Evolutionary conservation across 352 stramenopile genomes (phyloP).

Genomic region (Phytophthora citricola): DNA sequence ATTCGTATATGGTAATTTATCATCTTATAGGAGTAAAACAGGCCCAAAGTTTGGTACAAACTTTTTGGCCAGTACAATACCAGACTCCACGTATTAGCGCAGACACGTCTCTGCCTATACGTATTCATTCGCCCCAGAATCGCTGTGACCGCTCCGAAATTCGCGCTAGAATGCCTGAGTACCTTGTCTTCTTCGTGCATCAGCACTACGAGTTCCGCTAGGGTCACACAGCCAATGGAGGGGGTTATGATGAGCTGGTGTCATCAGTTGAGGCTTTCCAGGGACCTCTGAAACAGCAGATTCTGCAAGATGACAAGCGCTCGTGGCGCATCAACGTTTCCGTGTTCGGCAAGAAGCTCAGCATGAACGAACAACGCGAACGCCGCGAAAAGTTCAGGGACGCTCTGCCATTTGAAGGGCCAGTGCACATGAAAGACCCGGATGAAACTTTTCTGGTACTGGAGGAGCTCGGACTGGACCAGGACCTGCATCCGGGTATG

Average conservation of each 20-base stretch:
- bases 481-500: constrained; percentile 39
- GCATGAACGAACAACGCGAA: constrained; percentile 65
- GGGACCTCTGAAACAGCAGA: constrained; percentile 47
- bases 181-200: constrained; percentile 86
- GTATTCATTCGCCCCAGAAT: not conserved
- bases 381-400: constrained; percentile 60
- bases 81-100: no score
- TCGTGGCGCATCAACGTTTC: constrained; percentile 85
- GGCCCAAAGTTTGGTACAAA: no score
- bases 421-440: constrained; percentile 74
- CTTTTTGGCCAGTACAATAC: no score
- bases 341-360: constrained; percentile 84
- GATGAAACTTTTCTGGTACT: constrained; percentile 79
- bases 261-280: constrained; percentile 44
- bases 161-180: constrained; percentile 59
- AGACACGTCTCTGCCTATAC: not conserved
- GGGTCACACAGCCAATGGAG: constrained; percentile 40
- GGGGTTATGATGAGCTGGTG: constrained; percentile 62
- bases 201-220: constrained; percentile 87
- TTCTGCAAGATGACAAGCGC: constrained; percentile 48
- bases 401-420: constrained; percentile 68
- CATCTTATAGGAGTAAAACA: no score
- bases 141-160: not conserved
- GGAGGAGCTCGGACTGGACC: constrained; percentile 74
- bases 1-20: no score